phyloP scores from a whole-genome alignment of 129 eudicot species.

The Centrapalus pauciflorus region DNA sequence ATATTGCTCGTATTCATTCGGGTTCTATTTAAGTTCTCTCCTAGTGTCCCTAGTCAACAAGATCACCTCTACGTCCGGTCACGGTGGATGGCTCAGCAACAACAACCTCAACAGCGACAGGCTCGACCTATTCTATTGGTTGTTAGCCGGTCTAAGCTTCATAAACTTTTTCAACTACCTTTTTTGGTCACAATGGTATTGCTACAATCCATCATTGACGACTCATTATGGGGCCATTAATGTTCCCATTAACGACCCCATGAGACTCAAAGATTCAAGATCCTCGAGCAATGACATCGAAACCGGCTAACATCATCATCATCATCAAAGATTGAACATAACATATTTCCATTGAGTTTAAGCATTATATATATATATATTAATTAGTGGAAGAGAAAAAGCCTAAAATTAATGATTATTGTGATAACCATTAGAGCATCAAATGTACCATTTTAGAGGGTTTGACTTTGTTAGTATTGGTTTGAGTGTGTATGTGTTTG shows the following conservation, averaged over 20 bases:
- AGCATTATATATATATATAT: constrained; percentile 18
- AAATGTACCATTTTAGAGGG: constrained; percentile 24
- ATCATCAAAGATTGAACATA: constrained; percentile 13
- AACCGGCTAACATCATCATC: constrained; percentile 16
- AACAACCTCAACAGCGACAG: constrained; percentile 64
- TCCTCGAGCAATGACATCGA: constrained; percentile 16
- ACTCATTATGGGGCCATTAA: not conserved
- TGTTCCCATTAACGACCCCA: too few relatives aligned
- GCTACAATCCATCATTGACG: constrained; percentile 46
- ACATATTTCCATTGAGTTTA: constrained; percentile 3
- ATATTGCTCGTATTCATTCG: constrained; percentile 79
- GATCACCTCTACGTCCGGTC: constrained; percentile 42
- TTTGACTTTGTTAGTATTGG: constrained; percentile 29
- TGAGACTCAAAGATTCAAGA: constrained; percentile 9
- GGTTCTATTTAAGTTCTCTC: constrained; percentile 72
- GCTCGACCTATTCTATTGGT: constrained; percentile 77
- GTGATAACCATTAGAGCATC: constrained; percentile 20
- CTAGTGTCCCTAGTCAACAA: constrained; percentile 70
- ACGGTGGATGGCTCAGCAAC: constrained; percentile 69
- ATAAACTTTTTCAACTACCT: constrained; percentile 74
- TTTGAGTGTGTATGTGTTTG: constrained; percentile 13
- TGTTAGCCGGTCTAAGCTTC: constrained; percentile 65
- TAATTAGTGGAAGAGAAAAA: constrained; percentile 25
- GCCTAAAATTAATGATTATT: constrained; percentile 21
- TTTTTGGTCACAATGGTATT: constrained; percentile 83